Conservation (phyloP, 2,329 filamentous ascomycete genomes). For the Truncatella angustata region DNA sequence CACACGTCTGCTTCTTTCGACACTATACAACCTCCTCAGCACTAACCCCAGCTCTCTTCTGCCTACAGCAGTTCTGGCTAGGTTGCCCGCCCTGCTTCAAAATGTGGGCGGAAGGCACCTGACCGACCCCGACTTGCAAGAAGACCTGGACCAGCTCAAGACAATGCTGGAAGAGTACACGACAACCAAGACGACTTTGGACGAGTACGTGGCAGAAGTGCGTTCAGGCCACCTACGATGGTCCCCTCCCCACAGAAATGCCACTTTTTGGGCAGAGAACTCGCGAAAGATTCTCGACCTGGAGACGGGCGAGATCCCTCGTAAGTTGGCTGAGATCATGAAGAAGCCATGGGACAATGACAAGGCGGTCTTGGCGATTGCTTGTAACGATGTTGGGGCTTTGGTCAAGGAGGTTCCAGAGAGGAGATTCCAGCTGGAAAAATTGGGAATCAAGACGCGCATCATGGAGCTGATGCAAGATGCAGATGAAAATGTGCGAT, state of each 20-base stretch:
- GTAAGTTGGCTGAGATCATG: slow-evolving; percentile 83
- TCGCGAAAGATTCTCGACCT: slow-evolving; percentile 82
- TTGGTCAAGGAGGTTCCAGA: slow-evolving; percentile 89
- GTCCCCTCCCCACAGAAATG: slow-evolving; percentile 86
- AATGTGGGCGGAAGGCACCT: slow-evolving; percentile 62
- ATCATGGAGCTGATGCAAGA: slow-evolving; percentile 95
- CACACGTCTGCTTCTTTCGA: slow-evolving; percentile 84
- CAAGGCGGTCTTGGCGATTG: slow-evolving; percentile 86
- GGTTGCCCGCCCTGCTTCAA: slow-evolving; percentile 67
- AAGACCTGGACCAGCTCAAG: slow-evolving; percentile 60
- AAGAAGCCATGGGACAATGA: slow-evolving; percentile 72
- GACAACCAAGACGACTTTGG: slow-evolving; percentile 73
- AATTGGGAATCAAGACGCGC: slow-evolving; percentile 77
- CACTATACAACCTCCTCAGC: slow-evolving; percentile 79
- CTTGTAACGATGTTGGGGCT: slow-evolving; percentile 87
- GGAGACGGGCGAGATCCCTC: slow-evolving; percentile 74
- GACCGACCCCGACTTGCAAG: slow-evolving; percentile 61
- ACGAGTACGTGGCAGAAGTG: slow-evolving; percentile 87
- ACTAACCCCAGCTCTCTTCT: slow-evolving; percentile 71
- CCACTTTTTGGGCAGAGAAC: slow-evolving; percentile 89
- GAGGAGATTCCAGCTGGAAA: slow-evolving; percentile 76
- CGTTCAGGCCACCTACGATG: slow-evolving; percentile 84
- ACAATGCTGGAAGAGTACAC: slow-evolving; percentile 66
- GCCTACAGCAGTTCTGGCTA: slow-evolving; percentile 81
- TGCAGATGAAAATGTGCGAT: slow-evolving; percentile 81